A percentile compares a stretch with the other conserved stretches of the same genome.
Conservation (phyloP, 208 protist genomes). For the Trypanosoma mega region DNA sequence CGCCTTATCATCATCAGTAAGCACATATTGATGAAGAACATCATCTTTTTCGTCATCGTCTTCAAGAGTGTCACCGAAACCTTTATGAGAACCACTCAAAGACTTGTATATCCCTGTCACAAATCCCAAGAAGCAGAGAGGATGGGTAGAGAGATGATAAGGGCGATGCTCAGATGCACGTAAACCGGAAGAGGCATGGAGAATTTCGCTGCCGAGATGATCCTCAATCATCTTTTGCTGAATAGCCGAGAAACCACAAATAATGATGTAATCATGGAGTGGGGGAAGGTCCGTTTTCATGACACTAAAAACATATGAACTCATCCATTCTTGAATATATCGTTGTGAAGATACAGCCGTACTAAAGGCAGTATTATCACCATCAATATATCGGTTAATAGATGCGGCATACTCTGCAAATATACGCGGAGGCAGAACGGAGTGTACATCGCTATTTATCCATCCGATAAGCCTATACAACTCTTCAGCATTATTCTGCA, state of each 20-base stretch:
- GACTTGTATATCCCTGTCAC: constrained; percentile 57
- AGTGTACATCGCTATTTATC: constrained; percentile 51
- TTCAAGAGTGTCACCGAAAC: constrained; percentile 11
- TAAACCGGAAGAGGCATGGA: constrained; percentile 16
- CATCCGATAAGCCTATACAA: constrained; percentile 84
- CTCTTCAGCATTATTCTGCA: constrained; percentile 87
- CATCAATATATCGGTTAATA: constrained; percentile 77
- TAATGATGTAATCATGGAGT: constrained; percentile 79
- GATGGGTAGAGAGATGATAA: constrained; percentile 79
- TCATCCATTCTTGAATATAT: constrained; percentile 87
- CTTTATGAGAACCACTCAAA: constrained; percentile 25
- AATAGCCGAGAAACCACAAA: constrained; percentile 63
- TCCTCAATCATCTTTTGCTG: constrained; percentile 47
- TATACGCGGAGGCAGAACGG: constrained; percentile 43
- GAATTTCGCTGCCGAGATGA: constrained; percentile 7
- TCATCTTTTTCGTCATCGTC: constrained; percentile 18
- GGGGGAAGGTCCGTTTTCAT: constrained; percentile 81
- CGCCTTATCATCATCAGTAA: constrained; percentile 34
- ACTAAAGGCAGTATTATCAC: constrained; percentile 54
- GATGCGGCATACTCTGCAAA: constrained; percentile 54
- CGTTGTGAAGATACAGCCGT: constrained; percentile 59
- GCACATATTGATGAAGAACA: constrained; percentile 16
- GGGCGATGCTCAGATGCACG: constrained; percentile 66
- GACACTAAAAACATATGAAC: constrained; percentile 80
- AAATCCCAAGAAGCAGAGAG: constrained; percentile 78